These are phyloP conservation scores for Wickerhamiella alocasiicola DNA, from an alignment of 805 yeast genomes.

Conservation along the genomic window DNA sequence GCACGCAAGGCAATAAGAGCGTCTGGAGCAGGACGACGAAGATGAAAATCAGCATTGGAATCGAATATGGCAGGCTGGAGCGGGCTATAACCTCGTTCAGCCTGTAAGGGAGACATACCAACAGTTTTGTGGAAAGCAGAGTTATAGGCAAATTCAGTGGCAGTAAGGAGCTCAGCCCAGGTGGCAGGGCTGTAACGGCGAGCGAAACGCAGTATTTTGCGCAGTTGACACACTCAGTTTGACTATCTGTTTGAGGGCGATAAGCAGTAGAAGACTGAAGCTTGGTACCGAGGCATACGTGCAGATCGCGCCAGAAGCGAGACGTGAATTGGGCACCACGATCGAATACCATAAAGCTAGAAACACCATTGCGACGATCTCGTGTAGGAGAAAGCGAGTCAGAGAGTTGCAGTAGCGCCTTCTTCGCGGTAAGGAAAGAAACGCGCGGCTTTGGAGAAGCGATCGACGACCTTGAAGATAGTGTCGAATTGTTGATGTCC, in stretches of 20 bases:
- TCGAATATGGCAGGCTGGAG: neutral
- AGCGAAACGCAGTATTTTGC: neutral
- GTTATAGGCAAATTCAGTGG: constrained; percentile 6
- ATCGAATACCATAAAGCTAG: neutral
- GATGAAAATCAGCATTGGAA: neutral
- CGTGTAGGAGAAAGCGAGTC: neutral
- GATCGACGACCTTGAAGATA: neutral
- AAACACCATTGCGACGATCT: constrained; percentile 1
- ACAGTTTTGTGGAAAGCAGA: neutral
- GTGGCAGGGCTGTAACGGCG: neutral
- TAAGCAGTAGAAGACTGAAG: neutral
- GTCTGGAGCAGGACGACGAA: neutral
- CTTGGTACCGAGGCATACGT: neutral
- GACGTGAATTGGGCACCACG: constrained; percentile 1
- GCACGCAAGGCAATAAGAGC: neutral
- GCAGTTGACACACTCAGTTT: neutral
- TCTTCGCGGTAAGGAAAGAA: neutral
- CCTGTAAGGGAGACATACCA: neutral
- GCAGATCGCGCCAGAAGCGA: neutral
- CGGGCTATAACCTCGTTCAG: constrained; percentile 1
- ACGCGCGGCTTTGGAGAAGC: constrained; percentile 2
- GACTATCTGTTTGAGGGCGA: neutral
- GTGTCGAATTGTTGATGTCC: neutral
- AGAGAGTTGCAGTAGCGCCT: neutral
- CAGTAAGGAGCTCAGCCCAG: neutral